Percentiles rank a stretch among this genome's conserved stretches.
Evolutionary conservation across 1,284 basidiomycete species (phyloP).

Genomic region (Rhodofomes roseus): DNA sequence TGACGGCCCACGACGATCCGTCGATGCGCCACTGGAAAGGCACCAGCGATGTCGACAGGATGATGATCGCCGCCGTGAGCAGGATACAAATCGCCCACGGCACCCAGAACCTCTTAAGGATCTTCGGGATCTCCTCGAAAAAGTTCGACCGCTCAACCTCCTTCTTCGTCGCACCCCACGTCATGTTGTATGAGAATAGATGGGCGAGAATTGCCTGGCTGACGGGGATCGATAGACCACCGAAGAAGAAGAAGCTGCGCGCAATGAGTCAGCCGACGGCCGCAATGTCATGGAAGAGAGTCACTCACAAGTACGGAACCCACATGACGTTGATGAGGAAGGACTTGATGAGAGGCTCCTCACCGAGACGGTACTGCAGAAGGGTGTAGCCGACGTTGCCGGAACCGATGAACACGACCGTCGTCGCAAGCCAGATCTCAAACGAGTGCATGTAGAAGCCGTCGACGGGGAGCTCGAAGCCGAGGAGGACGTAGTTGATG

Average conservation of each 20-base stretch:
- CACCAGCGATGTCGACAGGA: slow-evolving; percentile 38
- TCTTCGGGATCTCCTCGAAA: slow-evolving; percentile 56
- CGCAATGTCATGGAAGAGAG: not conserved
- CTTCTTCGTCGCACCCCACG: slow-evolving; percentile 45
- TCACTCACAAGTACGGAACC: slow-evolving; percentile 43
- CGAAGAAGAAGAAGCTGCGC: slow-evolving; percentile 53
- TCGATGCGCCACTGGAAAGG: slow-evolving; percentile 42
- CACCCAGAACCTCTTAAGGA: slow-evolving; percentile 48
- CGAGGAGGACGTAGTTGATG: slow-evolving; percentile 42
- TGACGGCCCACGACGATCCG: slow-evolving; percentile 38
- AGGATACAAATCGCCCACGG: slow-evolving; percentile 38
- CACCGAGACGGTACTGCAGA: slow-evolving; percentile 47
- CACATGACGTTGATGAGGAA: slow-evolving; percentile 43
- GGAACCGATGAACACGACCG: slow-evolving; percentile 48
- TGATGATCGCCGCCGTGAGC: slow-evolving; percentile 37
- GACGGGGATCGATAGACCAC: slow-evolving; percentile 46
- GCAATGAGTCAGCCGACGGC: not conserved
- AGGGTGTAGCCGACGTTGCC: slow-evolving; percentile 46
- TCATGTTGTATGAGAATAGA: slow-evolving; percentile 54
- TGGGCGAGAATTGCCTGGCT: slow-evolving; percentile 48
- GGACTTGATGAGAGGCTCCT: slow-evolving; percentile 28
- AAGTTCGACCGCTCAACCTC: slow-evolving; percentile 54
- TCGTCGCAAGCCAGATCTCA: slow-evolving; percentile 45
- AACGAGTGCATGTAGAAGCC: slow-evolving; percentile 41
- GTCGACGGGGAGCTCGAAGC: slow-evolving; percentile 45